Conservation (phyloP, 164 flowering plant genomes). For the Cinnamomum chago region DNA sequence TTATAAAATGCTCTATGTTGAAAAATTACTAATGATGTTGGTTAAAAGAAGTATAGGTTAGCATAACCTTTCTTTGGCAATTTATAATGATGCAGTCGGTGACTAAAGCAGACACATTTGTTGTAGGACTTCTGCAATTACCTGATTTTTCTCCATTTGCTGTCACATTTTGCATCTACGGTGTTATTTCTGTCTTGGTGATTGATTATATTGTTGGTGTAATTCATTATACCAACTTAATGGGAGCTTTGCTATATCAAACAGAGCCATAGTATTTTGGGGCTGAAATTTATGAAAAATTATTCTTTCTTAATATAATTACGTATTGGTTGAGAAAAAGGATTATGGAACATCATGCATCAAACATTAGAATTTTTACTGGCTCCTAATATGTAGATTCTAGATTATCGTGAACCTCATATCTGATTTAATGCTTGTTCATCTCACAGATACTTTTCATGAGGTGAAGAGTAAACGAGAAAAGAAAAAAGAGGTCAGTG, state of each 20-base stretch:
- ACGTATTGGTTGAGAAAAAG: no score
- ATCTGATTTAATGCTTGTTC: constrained; percentile 13
- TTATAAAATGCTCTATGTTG: no score
- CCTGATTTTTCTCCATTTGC: neutral
- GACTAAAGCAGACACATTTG: neutral
- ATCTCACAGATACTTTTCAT: constrained; percentile 79
- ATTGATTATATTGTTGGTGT: neutral
- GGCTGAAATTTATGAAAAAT: neutral
- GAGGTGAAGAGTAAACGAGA: constrained; percentile 98
- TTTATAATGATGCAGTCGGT: neutral
- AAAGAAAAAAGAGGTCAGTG: constrained; percentile 92
- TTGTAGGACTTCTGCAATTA: neutral
- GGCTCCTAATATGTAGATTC: neutral
- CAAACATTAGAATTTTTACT: neutral
- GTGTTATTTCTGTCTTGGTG: neutral
- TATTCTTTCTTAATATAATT: neutral
- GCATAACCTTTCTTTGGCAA: neutral
- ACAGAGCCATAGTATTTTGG: neutral
- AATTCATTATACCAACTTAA: neutral
- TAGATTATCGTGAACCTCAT: neutral
- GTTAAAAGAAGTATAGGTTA: neutral
- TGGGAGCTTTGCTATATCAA: neutral
- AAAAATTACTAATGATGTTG: no score
- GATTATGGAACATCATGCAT: neutral
- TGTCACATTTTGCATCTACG: neutral